Percentiles rank a stretch among this genome's conserved stretches.
Conservation (phyloP, 176 grass and related monocot genomes). For the Thinopyrum elongatum region DNA sequence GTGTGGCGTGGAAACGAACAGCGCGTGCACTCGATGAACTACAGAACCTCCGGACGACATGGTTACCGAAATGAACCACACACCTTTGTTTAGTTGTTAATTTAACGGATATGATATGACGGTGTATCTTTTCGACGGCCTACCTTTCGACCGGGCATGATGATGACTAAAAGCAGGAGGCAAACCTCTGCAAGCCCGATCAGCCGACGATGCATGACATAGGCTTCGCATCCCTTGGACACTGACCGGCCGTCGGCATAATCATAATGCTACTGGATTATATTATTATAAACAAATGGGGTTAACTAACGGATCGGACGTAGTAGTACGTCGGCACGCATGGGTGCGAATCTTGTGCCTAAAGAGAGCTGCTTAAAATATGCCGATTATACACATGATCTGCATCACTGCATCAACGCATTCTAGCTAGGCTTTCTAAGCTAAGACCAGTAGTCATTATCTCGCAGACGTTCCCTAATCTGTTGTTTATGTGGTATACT, state of each 20-base stretch:
- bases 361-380: not conserved
- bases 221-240: not conserved
- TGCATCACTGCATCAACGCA: not conserved
- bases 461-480: not conserved
- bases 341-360: not conserved
- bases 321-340: too few relatives aligned
- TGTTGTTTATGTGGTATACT: not conserved
- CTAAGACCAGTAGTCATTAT: conserved; percentile 12
- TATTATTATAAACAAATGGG: too few relatives aligned
- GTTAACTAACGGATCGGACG: too few relatives aligned
- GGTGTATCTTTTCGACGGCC: conserved; percentile 7
- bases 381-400: too few relatives aligned
- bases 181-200: conserved; percentile 10
- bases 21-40: not conserved
- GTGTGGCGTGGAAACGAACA: not conserved
- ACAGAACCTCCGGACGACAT: not conserved
- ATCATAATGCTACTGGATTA: not conserved
- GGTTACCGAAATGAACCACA: not conserved
- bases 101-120: conserved; percentile 22
- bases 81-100: not conserved
- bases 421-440: not conserved
- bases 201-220: conserved; percentile 17
- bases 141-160: not conserved
- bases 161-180: not conserved
- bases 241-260: not conserved